Evolutionary conservation across 441 rosid genomes (phyloP).

Genomic region (Syzygium malaccense): DNA sequence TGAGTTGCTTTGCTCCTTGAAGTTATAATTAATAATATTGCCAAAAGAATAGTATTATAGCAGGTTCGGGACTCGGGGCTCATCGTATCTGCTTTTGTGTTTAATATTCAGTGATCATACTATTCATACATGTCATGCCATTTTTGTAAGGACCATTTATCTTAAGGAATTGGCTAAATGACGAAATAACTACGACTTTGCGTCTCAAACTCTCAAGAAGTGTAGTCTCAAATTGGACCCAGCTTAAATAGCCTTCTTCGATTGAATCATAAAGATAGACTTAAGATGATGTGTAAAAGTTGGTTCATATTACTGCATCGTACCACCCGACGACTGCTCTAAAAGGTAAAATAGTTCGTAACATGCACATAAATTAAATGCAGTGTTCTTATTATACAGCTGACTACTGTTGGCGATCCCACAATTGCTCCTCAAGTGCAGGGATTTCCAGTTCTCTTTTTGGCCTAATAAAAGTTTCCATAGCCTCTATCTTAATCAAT

Average conservation of each 20-base stretch:
- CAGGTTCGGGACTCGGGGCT: not conserved
- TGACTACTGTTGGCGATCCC: not conserved
- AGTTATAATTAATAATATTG: not conserved
- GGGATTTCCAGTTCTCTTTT: not conserved
- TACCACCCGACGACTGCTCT: not conserved
- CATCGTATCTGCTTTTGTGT: not conserved
- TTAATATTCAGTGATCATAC: not conserved
- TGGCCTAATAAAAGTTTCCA: not conserved
- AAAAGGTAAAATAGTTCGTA: not conserved
- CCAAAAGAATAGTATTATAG: not conserved
- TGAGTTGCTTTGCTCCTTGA: not conserved
- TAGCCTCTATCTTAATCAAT: not conserved
- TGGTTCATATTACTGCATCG: not conserved
- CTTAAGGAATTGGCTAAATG: not conserved
- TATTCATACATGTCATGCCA: not conserved
- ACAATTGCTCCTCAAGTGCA: not conserved
- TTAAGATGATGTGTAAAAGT: not conserved
- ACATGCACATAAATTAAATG: not conserved
- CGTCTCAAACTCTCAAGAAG: not conserved
- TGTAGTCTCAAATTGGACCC: not conserved
- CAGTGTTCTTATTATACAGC: not conserved
- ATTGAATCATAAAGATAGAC: not conserved
- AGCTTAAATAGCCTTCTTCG: not conserved
- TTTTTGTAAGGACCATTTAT: not conserved
- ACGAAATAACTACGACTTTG: not conserved